Evolutionary conservation across 2,329 filamentous ascomycete genomes (phyloP), one percentile per base, ranked within the genome.

Genomic region (Apiospora hydei): DNA sequence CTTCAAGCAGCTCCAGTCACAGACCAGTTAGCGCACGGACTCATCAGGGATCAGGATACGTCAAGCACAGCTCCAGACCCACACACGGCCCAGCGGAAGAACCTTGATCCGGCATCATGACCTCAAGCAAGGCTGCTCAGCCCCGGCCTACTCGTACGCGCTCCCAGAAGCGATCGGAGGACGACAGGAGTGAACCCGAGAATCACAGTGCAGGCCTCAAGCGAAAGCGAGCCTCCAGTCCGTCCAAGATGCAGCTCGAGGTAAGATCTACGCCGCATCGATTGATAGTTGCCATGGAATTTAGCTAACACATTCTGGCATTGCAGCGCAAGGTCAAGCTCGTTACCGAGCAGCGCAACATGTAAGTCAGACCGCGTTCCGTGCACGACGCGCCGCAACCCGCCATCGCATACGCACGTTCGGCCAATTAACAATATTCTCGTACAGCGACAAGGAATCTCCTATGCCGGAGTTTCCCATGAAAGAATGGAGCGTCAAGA

Each of bases 391-490:
- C 11, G 46, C 43, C 61, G 16, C 51, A 41, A 26, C 26, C 34
- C 21, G 4, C 26, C 7, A 41, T 24, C 18, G n/a, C 46, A 30
- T 6, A 43, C 49, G 64, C 76, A 79, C 57, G 64, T 76, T 80
- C 57, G 73, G 80, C 76, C n/a, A 38, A 41, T 34, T 69, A 18
- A 69, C 47, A 18, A 24, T 70, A 26, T 64, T 61, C 69, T 70
- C 10, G 64, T 78, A 81, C 80, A 95, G 93, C 80, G 90, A 94
- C 79, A 95, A 95, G 81, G 91, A 93, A 26, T 93, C 94, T 18
- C 93, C 92, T 51, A 89, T 94, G 75, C 93, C 95, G 78, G 95
- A 95, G 3, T 98, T 95, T 79, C 96, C 96, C 14, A 95, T 98
- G 90, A 92, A 96, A 82, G 88, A 90, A 84, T 99, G 96, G 96